Evolutionary conservation across 805 yeast species (phyloP), one percentile per base, ranked within the genome.

Genomic region (Yarrowia sp.): DNA sequence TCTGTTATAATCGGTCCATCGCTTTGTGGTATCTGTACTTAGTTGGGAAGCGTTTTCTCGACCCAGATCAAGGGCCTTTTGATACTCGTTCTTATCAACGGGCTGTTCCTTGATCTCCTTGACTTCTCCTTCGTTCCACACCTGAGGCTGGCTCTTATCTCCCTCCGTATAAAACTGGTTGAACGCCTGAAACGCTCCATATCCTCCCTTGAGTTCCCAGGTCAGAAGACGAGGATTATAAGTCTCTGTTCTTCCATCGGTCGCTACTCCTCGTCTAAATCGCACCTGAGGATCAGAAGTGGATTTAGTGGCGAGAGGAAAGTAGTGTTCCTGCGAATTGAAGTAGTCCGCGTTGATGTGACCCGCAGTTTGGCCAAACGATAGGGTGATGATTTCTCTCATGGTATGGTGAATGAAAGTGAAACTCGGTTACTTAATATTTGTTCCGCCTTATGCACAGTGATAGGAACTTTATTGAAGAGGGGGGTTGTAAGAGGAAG

Each of bases 151-250:
- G 15, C 50, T 38, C 35, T 42, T 53, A 16, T 55, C 67, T 2
- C 65, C 70, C 40, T 59, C 64, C 32, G 72, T 69, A 56, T 73
- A 72, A 15, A 74, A 66, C 16, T 68, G 70, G 41, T 72, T 73
- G 50, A 70, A 72, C 49, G 69, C 69, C 49, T 69, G 70, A 26
- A 91, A 77, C 0, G 91, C 80, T 0, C 98, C 97, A 74, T 83
- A 85, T 0, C 97, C 97, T 61, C 89, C 88, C 22, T 83, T 80
- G 56, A 87, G 83, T 71, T 95, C 98, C 88, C 93, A 91, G n/a
- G 92, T 73, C 43, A 92, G 73, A 0, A 90, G 86, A 68, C 98
- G 79, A 0, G 99, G 98, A n/a, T 89, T 82, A 75, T 86, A 91
- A n/a, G 87, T 84, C 0, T 84, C 83, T 0, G 85, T 77, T 66